Conservation (phyloP, 2,329 filamentous ascomycete genomes). For the Hypoxylon sp. region DNA sequence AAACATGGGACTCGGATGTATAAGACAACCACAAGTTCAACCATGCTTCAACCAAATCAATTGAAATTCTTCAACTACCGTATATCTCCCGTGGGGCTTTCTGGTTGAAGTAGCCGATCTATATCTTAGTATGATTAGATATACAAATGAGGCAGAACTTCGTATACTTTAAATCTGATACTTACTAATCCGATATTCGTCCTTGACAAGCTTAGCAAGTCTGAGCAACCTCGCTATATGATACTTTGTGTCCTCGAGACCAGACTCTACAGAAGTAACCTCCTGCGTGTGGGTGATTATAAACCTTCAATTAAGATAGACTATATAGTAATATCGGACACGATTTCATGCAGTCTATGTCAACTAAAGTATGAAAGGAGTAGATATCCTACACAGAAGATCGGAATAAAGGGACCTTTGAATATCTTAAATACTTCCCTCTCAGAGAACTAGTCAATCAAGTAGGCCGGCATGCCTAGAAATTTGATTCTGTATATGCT, state of each 20-base stretch:
- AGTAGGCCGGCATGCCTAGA: too few relatives aligned
- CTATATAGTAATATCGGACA: background rate
- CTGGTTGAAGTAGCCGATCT: background rate
- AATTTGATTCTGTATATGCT: too few relatives aligned
- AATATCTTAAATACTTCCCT: too few relatives aligned
- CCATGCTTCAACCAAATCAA: background rate
- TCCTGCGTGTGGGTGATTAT: background rate
- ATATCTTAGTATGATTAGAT: background rate
- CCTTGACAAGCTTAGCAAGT: background rate
- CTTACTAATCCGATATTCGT: background rate
- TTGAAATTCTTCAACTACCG: background rate
- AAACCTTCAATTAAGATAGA: background rate
- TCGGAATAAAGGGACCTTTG: too few relatives aligned
- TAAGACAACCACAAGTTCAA: background rate
- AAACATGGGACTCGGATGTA: constrained; percentile 3
- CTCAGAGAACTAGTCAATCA: too few relatives aligned
- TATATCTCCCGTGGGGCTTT: background rate
- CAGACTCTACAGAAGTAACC: too few relatives aligned
- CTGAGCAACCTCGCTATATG: background rate
- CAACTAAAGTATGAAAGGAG: background rate
- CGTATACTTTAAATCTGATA: background rate
- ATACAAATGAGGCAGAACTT: background rate
- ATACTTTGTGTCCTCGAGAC: background rate
- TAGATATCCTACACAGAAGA: background rate
- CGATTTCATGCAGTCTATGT: background rate